Conservation (phyloP, 768 basidiomycete species). For the Antrodiella citrinella region DNA sequence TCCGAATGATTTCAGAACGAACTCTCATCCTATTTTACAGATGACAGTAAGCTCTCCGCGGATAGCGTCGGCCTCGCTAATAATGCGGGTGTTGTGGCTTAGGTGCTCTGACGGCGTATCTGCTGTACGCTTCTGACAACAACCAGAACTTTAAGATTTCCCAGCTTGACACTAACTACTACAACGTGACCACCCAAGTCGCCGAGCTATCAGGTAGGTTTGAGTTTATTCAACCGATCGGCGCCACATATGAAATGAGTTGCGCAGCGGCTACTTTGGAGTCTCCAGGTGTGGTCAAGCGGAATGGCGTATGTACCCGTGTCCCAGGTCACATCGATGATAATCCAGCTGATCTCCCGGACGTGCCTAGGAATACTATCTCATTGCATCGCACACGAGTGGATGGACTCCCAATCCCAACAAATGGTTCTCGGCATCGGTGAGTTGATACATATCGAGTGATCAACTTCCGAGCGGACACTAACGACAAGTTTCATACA, state of each 20-base stretch:
- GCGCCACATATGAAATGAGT: neutral
- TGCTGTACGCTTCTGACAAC: slow-evolving; percentile 59
- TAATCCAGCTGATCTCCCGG: slow-evolving; percentile 3
- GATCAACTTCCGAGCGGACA: neutral
- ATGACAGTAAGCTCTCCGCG: slow-evolving; percentile 2
- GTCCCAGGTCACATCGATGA: neutral
- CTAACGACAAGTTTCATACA: slow-evolving; percentile 12
- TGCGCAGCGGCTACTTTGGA: slow-evolving; percentile 45
- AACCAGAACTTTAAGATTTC: slow-evolving; percentile 67
- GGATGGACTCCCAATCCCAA: slow-evolving; percentile 56
- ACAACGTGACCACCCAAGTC: slow-evolving; percentile 42
- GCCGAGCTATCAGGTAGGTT: slow-evolving; percentile 28
- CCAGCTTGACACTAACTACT: slow-evolving; percentile 46
- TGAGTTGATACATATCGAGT: slow-evolving; percentile 18
- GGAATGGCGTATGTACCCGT: slow-evolving; percentile 34
- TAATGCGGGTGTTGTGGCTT: slow-evolving; percentile 8
- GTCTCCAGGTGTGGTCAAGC: slow-evolving; percentile 54
- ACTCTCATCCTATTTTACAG: slow-evolving; percentile 19
- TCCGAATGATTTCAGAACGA: neutral
- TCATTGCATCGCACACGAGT: slow-evolving; percentile 51
- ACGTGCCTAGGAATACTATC: slow-evolving; percentile 36
- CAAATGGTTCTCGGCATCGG: slow-evolving; percentile 46
- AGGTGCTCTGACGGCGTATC: slow-evolving; percentile 42
- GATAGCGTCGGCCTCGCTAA: neutral
- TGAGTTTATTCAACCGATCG: neutral